Evolutionary conservation across 768 basidiomycete genomes (phyloP).

Genomic region (Leccinum subtestaceum): DNA sequence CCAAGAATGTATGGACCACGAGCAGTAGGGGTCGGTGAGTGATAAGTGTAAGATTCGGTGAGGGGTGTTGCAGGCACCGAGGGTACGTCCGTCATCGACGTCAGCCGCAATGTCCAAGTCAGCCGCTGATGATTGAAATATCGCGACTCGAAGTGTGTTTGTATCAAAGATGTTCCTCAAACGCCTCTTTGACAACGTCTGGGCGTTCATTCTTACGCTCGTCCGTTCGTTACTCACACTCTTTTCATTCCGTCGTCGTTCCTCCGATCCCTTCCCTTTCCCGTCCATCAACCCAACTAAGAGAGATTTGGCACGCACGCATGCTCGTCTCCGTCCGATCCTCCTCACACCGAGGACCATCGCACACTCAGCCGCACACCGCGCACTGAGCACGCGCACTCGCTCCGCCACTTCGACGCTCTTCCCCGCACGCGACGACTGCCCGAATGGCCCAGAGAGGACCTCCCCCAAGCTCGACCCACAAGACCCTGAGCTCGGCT

Average conservation of each 20-base stretch:
- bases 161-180: slow-evolving; percentile 11
- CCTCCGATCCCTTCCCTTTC: slow-evolving; percentile 11
- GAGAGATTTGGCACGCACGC: slow-evolving; percentile 11
- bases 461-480: slow-evolving; percentile 21
- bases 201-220: slow-evolving; percentile 28
- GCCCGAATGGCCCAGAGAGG: slow-evolving; percentile 4
- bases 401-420: slow-evolving; percentile 18
- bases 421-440: background rate
- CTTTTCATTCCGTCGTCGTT: slow-evolving; percentile 16
- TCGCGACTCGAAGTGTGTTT: background rate
- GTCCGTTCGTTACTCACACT: slow-evolving; percentile 25
- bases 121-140: slow-evolving; percentile 8
- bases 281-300: slow-evolving; percentile 1
- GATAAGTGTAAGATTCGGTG: slow-evolving; percentile 71
- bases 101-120: background rate
- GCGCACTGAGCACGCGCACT: slow-evolving; percentile 2
- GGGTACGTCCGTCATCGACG: slow-evolving; percentile 35
- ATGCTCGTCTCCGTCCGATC: slow-evolving; percentile 21
- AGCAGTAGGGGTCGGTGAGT: slow-evolving; percentile 67
- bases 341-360: slow-evolving; percentile 17
- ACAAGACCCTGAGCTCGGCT: slow-evolving; percentile 16
- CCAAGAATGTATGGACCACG: slow-evolving; percentile 88
- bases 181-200: slow-evolving; percentile 17
- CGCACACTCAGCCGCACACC: background rate
- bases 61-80: slow-evolving; percentile 62